Percentiles rank a stretch among this genome's conserved stretches.
These are phyloP conservation scores for Ophiostoma populinum DNA, from an alignment of 2,329 filamentous ascomycete species.

Conservation along the genomic window DNA sequence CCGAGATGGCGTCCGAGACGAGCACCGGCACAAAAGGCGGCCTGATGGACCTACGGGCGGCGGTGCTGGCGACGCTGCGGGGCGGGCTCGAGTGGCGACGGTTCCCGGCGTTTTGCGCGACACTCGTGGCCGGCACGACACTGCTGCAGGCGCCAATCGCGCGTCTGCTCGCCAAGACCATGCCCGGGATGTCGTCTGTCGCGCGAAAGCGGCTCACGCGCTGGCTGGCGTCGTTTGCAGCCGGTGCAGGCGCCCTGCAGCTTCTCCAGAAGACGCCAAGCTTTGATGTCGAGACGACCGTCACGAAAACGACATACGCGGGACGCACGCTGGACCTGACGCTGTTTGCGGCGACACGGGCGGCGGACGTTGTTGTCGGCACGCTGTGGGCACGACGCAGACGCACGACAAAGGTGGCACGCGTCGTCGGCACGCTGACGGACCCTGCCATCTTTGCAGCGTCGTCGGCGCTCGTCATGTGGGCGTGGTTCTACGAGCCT, in stretches of 20 bases:
- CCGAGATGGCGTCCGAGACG: too few species aligned
- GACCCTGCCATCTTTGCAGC: conserved; percentile 55
- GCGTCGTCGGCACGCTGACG: conserved; percentile 27
- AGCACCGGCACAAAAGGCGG: too few species aligned
- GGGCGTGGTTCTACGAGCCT: conserved; percentile 71
- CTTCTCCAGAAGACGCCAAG: conserved; percentile 34
- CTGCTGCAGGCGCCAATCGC: conserved; percentile 22
- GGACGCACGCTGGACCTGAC: conserved; percentile 70
- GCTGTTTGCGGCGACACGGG: conserved; percentile 57
- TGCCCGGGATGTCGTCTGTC: conserved; percentile 13
- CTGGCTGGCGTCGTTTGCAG: conserved; percentile 39
- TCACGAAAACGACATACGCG: conserved; percentile 21
- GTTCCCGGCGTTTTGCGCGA: conserved; percentile 46
- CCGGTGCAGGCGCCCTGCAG: conserved; percentile 38
- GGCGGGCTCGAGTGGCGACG: conserved; percentile 35
- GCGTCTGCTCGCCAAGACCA: conserved; percentile 14
- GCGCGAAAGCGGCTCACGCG: conserved; percentile 30
- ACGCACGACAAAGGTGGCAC: too few species aligned
- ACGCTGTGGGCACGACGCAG: conserved; percentile 42
- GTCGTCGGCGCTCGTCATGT: conserved; percentile 67
- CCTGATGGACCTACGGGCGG: conserved; percentile 10
- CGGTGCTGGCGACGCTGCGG: conserved; percentile 25
- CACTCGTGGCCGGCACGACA: conserved; percentile 40
- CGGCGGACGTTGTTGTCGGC: conserved; percentile 52
- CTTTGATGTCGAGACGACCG: conserved; percentile 22